A percentile compares a stretch with the other conserved stretches of the same genome.
Conservation (phyloP, 73 alveolate genomes). For the Stentor roeselii region DNA sequence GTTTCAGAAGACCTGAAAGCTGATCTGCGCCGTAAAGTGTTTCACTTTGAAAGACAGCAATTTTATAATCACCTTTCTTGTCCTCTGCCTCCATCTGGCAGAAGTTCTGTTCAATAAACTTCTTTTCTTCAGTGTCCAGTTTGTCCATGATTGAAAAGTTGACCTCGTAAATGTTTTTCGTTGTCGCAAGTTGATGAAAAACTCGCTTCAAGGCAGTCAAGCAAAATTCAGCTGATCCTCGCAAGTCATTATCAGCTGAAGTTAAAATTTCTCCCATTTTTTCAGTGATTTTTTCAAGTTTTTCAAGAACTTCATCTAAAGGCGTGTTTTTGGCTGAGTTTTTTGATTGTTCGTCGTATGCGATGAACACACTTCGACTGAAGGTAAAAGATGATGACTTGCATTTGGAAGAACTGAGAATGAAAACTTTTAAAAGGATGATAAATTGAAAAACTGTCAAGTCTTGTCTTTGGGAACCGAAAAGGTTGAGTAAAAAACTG, state of each 20-base stretch:
- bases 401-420: background rate
- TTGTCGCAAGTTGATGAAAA: background rate
- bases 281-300: background rate
- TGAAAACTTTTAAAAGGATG: background rate
- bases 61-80: background rate
- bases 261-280: background rate
- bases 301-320: conserved; percentile 4
- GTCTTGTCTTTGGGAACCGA: background rate
- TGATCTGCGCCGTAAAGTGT: background rate
- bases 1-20: background rate
- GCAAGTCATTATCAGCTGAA: background rate
- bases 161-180: background rate
- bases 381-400: background rate
- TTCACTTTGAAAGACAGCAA: background rate
- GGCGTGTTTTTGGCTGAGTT: background rate
- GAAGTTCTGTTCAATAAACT: conserved; percentile 14
- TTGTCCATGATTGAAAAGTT: background rate
- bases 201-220: background rate
- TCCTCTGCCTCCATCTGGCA: background rate
- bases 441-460: conserved; percentile 10
- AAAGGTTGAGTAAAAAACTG: background rate
- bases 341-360: background rate
- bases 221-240: background rate
- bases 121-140: conserved; percentile 2
- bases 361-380: background rate